phyloP scores from a whole-genome alignment of 1,284 basidiomycete genomes.

The Cystobasidium sp. region DNA sequence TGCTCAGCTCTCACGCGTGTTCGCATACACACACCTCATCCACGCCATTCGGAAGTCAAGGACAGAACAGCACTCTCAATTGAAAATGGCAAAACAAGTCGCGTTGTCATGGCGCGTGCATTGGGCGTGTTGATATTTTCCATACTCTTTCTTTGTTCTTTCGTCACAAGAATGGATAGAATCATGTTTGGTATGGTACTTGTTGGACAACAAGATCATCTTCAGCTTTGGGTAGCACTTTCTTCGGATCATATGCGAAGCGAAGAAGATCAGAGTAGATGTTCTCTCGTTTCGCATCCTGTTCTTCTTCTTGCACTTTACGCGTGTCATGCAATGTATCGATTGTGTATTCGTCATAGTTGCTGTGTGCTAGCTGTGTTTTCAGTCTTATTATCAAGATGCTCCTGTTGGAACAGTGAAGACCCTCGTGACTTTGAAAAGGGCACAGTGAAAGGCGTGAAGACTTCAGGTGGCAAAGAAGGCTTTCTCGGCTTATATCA shows the following conservation, averaged over 20 bases:
- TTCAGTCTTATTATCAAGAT: too few species aligned
- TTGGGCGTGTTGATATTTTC: conserved; percentile 7
- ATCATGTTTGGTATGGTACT: not conserved
- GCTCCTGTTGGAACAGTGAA: too few species aligned
- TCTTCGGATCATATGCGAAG: too few species aligned
- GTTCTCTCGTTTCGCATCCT: too few species aligned
- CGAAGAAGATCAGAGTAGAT: too few species aligned
- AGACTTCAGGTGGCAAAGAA: not conserved
- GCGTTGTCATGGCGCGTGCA: conserved; percentile 1
- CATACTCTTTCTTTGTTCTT: not conserved
- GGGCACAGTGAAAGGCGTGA: too few species aligned
- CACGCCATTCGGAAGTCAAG: not conserved
- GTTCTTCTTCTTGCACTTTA: too few species aligned
- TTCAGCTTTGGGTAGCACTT: too few species aligned
- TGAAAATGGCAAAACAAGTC: conserved; percentile 21
- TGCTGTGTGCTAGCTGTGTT: too few species aligned
- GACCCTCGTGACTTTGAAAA: too few species aligned
- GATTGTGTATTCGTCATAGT: not conserved
- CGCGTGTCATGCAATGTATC: not conserved
- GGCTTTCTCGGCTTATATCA: not conserved
- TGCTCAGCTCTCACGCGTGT: too few species aligned
- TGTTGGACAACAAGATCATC: too few species aligned
- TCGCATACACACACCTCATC: not conserved
- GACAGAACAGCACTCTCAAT: not conserved
- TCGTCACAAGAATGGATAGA: not conserved